These are phyloP conservation scores for Hortiboletus campestris DNA, from an alignment of 768 basidiomycete species.

Conservation along the genomic window DNA sequence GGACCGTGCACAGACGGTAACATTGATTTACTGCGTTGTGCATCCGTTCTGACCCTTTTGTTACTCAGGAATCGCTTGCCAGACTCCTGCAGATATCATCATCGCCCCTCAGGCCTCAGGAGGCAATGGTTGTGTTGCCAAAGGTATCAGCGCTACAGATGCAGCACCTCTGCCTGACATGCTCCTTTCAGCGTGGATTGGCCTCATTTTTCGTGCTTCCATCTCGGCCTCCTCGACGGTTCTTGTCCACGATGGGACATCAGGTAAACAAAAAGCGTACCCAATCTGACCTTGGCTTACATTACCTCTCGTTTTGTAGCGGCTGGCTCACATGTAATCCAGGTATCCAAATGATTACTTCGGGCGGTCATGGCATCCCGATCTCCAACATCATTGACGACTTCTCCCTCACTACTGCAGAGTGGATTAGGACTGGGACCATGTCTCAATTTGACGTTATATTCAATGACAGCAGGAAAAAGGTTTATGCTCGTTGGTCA, in stretches of 20 bases:
- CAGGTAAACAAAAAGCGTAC: too few relatives aligned
- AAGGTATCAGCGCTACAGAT: conserved; percentile 12
- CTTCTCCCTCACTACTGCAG: too few relatives aligned
- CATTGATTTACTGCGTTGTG: neutral
- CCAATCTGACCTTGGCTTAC: too few relatives aligned
- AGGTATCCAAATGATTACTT: conserved; percentile 23
- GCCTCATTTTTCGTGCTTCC: conserved; percentile 19
- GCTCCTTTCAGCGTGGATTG: conserved; percentile 29
- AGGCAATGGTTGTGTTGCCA: conserved; percentile 13
- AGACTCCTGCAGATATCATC: conserved; percentile 14
- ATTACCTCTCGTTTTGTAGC: too few relatives aligned
- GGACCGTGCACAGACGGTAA: too few relatives aligned
- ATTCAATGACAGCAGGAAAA: too few relatives aligned
- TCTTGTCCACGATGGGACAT: too few relatives aligned
- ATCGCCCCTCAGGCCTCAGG: conserved; percentile 16
- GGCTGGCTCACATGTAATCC: conserved; percentile 26
- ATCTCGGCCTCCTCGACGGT: conserved; percentile 18
- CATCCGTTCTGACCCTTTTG: neutral
- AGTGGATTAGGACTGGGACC: too few relatives aligned
- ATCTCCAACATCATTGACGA: conserved; percentile 10
- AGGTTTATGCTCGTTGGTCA: too few relatives aligned
- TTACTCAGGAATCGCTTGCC: conserved; percentile 15
- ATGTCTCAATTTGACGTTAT: too few relatives aligned
- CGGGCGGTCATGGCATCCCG: conserved; percentile 9
- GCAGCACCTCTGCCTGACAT: conserved; percentile 22